Evolutionary conservation across 2,329 filamentous ascomycete genomes (phyloP), one percentile per base, ranked within the genome.

Genomic region (Monosporascus ibericus): DNA sequence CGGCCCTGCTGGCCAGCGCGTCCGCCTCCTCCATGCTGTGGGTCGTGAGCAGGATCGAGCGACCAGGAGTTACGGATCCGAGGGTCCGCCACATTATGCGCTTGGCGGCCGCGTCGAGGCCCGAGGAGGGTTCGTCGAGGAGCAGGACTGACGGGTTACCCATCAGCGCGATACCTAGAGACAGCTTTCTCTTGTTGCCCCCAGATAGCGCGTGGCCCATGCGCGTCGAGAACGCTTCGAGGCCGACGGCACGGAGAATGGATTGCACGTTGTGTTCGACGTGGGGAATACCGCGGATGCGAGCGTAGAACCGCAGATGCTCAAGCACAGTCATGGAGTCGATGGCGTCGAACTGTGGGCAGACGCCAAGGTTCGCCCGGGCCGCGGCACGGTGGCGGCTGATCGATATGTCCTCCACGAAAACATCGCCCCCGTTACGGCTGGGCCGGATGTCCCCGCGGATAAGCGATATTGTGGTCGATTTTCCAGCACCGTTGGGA

Each of bases 21-120:
- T 95, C 90, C 0, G 92, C 92, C 71, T 96, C 92, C 68, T 96
- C 92, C 91, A 96, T 96, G 48, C 84, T 89, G 68, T 97, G 92
- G 0, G 92, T 96, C 0, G 92, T 96, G 18, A 97, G 79, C 2
- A 97, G 76, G 17, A 96, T 82, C 0, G 86, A 88, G n/a, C 92
- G 81, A 0, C 90, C 90, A 0, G 84, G 80, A 0, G 87, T 85
- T 3, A 92, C 85, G 1, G 84, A 79, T 3, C 82, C 81, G 1
- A 96, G 76, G 0, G 91, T 95, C 52, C 83, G 83, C 92, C 92
- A 96, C 88, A 97, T 95, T 58, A 95, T 81, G 42, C 92, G 82
- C 69, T 96, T 96, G 0, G 90, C 87, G 0, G 90, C 90, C 0
- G 92, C 91, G 62, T 97, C 92, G 74, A 96, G 88, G 0, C 92